Evolutionary conservation across 768 basidiomycete genomes (phyloP).

Genomic region (Tylopilus subfusipes): DNA sequence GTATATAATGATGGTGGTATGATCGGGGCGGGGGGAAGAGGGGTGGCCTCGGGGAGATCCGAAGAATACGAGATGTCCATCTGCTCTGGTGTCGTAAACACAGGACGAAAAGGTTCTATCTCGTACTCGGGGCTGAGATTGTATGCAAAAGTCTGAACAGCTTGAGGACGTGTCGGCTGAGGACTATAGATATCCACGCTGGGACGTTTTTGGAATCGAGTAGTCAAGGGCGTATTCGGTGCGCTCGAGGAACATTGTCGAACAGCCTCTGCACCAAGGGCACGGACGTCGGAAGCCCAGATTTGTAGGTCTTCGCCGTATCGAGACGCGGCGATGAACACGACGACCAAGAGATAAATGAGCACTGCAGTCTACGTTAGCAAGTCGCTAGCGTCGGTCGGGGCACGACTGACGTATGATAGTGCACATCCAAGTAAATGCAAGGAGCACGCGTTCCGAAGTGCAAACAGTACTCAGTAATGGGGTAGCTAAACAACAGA

Average conservation of each 20-base stretch:
- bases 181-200: conserved; percentile 42
- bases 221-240: conserved; percentile 35
- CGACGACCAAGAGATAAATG: conserved; percentile 50
- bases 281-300: conserved; percentile 50
- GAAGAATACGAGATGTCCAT: conserved; percentile 13
- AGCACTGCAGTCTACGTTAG: conserved; percentile 42
- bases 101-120: conserved; percentile 44
- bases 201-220: conserved; percentile 35
- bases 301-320: conserved; percentile 44
- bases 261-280: conserved; percentile 36
- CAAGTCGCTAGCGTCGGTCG: background rate
- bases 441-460: conserved; percentile 54
- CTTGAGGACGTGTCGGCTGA: conserved; percentile 38
- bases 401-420: conserved; percentile 35
- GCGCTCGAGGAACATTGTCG: conserved; percentile 31
- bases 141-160: conserved; percentile 19
- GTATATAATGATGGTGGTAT: conserved; percentile 12
- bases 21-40: conserved; percentile 17
- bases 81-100: conserved; percentile 19
- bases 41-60: conserved; percentile 26
- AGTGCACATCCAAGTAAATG: conserved; percentile 56
- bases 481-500: background rate
- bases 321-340: conserved; percentile 42
- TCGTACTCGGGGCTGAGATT: conserved; percentile 43
- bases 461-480: conserved; percentile 34